Percentiles rank a stretch among this genome's conserved stretches.
Conservation (phyloP, 257 asterid genomes). For the Nicotiana noctiflora region DNA sequence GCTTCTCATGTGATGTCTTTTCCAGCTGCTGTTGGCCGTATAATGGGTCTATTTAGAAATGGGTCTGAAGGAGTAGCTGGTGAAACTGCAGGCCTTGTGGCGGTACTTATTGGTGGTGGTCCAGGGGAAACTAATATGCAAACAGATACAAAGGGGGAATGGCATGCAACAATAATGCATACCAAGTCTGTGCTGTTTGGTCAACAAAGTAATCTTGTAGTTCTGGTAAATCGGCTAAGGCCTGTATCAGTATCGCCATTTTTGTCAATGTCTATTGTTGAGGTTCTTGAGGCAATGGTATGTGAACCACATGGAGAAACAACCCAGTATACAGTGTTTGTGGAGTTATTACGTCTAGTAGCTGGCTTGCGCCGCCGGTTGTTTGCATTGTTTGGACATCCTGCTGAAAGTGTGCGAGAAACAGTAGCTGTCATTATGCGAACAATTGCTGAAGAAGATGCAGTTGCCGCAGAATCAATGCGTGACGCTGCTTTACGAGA, state of each 20-base stretch:
- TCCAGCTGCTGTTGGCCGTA: conserved; percentile 97
- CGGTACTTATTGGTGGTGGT: conserved; percentile 96
- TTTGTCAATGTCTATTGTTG: conserved; percentile 88
- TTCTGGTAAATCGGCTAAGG: conserved; percentile 86
- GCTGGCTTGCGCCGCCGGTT: conserved; percentile 97
- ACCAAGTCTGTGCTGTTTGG: conserved; percentile 82
- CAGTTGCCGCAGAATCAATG: conserved; percentile 99
- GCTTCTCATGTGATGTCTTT: conserved; percentile 97
- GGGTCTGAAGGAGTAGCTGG: conserved; percentile 97
- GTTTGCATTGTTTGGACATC: conserved; percentile 96
- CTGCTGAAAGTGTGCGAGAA: conserved; percentile 93
- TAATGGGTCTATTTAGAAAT: conserved; percentile 93
- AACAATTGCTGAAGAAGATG: conserved; percentile 99
- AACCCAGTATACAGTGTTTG: conserved; percentile 89
- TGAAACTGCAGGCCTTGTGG: conserved; percentile 81
- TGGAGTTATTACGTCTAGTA: conserved; percentile 84
- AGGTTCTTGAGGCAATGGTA: conserved; percentile 96
- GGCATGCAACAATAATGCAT: conserved; percentile 93
- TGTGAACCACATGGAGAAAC: conserved; percentile 96
- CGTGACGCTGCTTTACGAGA: conserved; percentile 98
- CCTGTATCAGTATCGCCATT: conserved; percentile 89
- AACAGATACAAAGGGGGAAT: conserved; percentile 86
- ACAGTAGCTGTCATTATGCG: conserved; percentile 96
- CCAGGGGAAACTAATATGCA: conserved; percentile 72
- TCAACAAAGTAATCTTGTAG: conserved; percentile 61